Evolutionary conservation across 2,329 filamentous ascomycete genomes (phyloP).

Genomic region (Aspergillus bombycis): DNA sequence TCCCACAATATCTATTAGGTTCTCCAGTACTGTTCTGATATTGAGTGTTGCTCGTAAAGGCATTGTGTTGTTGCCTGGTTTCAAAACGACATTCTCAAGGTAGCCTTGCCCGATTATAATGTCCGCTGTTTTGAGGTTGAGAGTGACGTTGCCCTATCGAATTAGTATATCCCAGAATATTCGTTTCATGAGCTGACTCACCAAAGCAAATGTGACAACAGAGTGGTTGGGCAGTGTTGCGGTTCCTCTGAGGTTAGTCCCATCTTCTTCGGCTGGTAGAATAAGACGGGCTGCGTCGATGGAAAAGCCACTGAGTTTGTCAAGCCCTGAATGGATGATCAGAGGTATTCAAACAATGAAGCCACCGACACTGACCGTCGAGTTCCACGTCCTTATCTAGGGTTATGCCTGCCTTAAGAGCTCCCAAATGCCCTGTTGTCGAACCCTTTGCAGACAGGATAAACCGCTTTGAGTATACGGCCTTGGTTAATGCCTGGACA

Average conservation of each 20-base stretch:
- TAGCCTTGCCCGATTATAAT: background rate
- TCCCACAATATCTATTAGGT: background rate
- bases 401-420: background rate
- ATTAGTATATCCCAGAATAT: background rate
- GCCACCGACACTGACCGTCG: background rate
- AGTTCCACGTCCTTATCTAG: background rate
- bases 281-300: background rate
- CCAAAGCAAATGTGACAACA: background rate
- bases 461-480: background rate
- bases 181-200: background rate
- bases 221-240: background rate
- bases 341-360: background rate
- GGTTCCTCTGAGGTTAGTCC: background rate
- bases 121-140: background rate
- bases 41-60: background rate
- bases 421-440: background rate
- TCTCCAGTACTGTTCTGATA: background rate
- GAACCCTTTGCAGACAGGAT: background rate
- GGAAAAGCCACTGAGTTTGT: background rate
- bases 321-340: background rate
- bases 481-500: background rate
- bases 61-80: background rate
- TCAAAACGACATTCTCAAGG: background rate
- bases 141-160: background rate
- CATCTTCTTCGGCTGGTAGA: background rate